Percentiles rank a stretch among this genome's conserved stretches.
These are phyloP conservation scores for Gossypium raimondii DNA, from an alignment of 345 rosid genomes.

Conservation along the genomic window DNA sequence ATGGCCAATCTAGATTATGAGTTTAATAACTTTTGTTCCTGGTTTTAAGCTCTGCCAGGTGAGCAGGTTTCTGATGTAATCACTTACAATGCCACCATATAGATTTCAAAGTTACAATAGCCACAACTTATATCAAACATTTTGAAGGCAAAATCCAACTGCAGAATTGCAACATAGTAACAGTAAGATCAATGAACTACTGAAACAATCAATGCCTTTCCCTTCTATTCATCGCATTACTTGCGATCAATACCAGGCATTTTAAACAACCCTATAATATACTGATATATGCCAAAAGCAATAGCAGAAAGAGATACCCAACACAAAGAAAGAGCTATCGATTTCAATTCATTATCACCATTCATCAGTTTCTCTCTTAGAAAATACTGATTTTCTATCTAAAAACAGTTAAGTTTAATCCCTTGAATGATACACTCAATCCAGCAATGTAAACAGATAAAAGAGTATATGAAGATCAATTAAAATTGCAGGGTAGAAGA, in stretches of 20 bases:
- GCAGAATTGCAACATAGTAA: background rate
- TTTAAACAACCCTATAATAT: background rate
- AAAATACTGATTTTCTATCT: background rate
- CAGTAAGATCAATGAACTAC: background rate
- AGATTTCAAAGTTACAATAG: background rate
- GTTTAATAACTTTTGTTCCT: background rate
- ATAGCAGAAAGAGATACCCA: background rate
- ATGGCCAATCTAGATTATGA: background rate
- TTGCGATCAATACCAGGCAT: too few species aligned
- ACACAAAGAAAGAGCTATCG: background rate
- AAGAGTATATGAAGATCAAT: background rate
- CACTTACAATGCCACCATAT: background rate
- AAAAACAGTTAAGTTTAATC: background rate
- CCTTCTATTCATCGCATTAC: too few species aligned
- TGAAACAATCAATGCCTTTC: slow-evolving; percentile 2
- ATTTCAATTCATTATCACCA: background rate
- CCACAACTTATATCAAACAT: background rate
- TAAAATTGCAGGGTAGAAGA: slow-evolving; percentile 1
- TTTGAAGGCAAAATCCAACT: background rate
- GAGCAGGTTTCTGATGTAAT: background rate
- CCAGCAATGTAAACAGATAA: background rate
- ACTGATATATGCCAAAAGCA: background rate
- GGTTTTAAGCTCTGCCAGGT: background rate
- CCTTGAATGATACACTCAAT: background rate
- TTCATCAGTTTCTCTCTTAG: too few species aligned